phyloP scores from a whole-genome alignment of 192 early-diverging fungal species.

The Helicostylum pulchrum region DNA sequence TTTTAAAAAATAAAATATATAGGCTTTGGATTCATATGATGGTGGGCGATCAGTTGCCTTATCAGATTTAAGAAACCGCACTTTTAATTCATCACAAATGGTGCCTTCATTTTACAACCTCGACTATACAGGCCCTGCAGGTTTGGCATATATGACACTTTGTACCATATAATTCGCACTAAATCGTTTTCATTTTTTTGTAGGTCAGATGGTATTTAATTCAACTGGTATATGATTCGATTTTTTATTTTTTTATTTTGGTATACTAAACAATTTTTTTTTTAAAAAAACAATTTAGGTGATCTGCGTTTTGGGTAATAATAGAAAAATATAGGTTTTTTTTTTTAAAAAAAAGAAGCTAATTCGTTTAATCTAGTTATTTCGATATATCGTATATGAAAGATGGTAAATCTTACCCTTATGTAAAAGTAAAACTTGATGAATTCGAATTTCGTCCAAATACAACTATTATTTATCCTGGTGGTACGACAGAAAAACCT shows the following conservation, averaged over 20 bases:
- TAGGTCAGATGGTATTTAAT: slow-evolving; percentile 28
- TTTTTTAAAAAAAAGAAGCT: neutral
- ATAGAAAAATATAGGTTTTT: neutral
- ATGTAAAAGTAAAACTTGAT: slow-evolving; percentile 36
- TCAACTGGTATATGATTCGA: slow-evolving; percentile 14
- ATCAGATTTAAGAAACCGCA: neutral
- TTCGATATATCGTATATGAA: slow-evolving; percentile 40
- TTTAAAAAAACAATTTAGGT: neutral
- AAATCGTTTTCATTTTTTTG: neutral
- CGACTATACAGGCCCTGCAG: slow-evolving; percentile 45
- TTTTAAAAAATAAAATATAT: too few species aligned
- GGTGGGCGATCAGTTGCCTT: slow-evolving; percentile 25
- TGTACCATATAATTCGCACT: neutral
- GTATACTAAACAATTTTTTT: too few species aligned
- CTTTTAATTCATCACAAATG: slow-evolving; percentile 34
- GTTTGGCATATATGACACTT: slow-evolving; percentile 10
- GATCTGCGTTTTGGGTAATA: neutral
- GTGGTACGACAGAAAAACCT: slow-evolving; percentile 31
- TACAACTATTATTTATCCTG: slow-evolving; percentile 35
- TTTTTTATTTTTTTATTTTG: too few species aligned
- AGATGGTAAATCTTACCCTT: slow-evolving; percentile 27
- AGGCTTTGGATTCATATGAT: slow-evolving; percentile 24
- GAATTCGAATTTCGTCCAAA: slow-evolving; percentile 28
- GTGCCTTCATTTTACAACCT: slow-evolving; percentile 36
- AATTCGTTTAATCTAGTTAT: slow-evolving; percentile 21